Evolutionary conservation across 2,329 filamentous ascomycete genomes (phyloP), one percentile per base, ranked within the genome.

Genomic region (Aspergillus aculeatus): DNA sequence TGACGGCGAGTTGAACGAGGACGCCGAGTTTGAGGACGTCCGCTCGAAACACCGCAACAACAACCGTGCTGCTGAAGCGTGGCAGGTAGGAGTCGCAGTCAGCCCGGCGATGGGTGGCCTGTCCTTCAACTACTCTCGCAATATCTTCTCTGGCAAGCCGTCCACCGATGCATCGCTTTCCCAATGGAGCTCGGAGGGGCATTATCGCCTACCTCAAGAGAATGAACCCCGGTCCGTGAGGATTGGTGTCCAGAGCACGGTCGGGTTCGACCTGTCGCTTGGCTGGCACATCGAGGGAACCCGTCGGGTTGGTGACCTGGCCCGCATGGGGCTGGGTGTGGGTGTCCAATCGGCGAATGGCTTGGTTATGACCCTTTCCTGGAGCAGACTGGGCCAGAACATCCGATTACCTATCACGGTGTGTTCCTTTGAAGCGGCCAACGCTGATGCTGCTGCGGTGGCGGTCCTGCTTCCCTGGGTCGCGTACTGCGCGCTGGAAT

Each of bases 111-210:
- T 62, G 16, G 69, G 66, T 4, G 68, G 65, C 6, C n/a, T 79
- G 32, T 64, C 69, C 2, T 54, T 77, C 29, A 72, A 58, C 29
- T 78, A 79, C 60, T 69, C 68, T 5, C 68, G 75, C 10, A 77
- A 74, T 44, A 44, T 79, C 19, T 79, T 79, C 50, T 73, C 71
- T 2, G 71, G 74, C 5, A 71, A 68, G 29, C 58, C 73, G 4
- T 64, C 69, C 3, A 69, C 73, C 50, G 68, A 76, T 12, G 66
- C 66, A 16, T 62, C 69, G 5, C 73, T 68, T 44, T 75, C 75
- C 3, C 75, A 77, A 65, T 79, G 76, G 77, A 78, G 69, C 54
- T 69, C 72, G 5, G 76, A 78, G 48, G 76, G 75, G 5, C 73
- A 78, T 60, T 71, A 72, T 56, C 69, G 74, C 3, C 62, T 73